Base-by-base conservation (phyloP, 108 stramenopile species). In the Nitzschia sp. region DNA sequence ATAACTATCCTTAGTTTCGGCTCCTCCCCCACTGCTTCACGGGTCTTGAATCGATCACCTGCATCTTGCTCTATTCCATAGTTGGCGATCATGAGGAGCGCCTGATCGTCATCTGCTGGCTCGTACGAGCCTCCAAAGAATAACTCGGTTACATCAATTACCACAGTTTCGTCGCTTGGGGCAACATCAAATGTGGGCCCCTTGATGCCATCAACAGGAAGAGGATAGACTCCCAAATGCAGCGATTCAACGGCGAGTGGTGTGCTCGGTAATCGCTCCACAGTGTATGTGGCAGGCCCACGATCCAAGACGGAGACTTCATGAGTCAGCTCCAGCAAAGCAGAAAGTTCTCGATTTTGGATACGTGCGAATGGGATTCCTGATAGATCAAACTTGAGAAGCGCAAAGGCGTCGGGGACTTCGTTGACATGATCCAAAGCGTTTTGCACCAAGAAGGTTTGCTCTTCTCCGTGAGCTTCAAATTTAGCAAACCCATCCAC, bases 41-140 rank as follows among this genome's bases (percentile, higher is more conserved):
- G 47, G n/a, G 66, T 50, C 5, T 55, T 17, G 53, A 66, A 66
- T 25, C 66, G 66, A 45, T 66, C 66, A 17, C 66, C 66, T 9
- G 66, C 53, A 38, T 66, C 47, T 54, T 66, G 66, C 3, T 36
- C 34, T 33, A 53, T 9, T 8, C 66, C 53, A 36, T 66, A 50
- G 36, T 66, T 55, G n/a, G 28, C 28, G 26, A 66, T 38, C 53
- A 54, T 36, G 4, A 66, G 29, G 1, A 66, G 25, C 8, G 50
- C 4, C 32, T 66, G 66, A 4, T 33, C n/a, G 2, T 66, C 47
- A 54, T 66, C 66, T 27, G 19, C 35, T 17, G 66, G 66, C 38
- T 72, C 41, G 16, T 61, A 61, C 2, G 23, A 1, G 0, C 41
- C 41, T 0, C 60, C 62, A 66, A 50, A 66, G 13, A 66, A 15